A percentile compares a stretch with the other conserved stretches of the same genome.
Evolutionary conservation across 805 yeast species (phyloP).

Genomic region (Cyberlindnera meyerae): DNA sequence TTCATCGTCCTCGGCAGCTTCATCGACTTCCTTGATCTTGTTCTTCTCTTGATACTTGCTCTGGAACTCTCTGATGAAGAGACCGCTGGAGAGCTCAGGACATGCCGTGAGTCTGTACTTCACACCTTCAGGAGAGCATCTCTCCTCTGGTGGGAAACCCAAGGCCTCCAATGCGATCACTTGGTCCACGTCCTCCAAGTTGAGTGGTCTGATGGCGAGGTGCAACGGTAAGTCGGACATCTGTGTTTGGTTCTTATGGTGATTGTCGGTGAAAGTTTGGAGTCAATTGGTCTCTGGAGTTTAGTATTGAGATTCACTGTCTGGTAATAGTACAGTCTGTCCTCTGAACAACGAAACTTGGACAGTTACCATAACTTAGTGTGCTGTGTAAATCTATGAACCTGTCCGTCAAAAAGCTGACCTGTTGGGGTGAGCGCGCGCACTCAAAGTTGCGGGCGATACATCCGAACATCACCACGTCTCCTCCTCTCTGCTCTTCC

Average conservation of each 20-base stretch:
- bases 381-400: no score
- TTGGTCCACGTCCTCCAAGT: slow-evolving; percentile 65
- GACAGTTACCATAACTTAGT: no score
- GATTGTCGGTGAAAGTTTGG: no score
- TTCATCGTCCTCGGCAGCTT: slow-evolving; percentile 23
- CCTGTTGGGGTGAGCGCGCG: no score
- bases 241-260: no score
- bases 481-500: not conserved
- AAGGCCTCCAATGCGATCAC: slow-evolving; percentile 54
- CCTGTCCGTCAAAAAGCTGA: no score
- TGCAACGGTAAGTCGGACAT: slow-evolving; percentile 46
- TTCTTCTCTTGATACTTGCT: slow-evolving; percentile 15
- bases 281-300: not conserved
- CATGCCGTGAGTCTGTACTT: slow-evolving; percentile 71
- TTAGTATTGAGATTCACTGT: no score
- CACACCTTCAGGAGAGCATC: slow-evolving; percentile 59
- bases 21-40: slow-evolving; percentile 6
- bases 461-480: not conserved
- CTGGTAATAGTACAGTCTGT: not conserved
- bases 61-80: slow-evolving; percentile 67
- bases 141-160: slow-evolving; percentile 69
- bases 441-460: no score
- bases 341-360: no score
- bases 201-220: slow-evolving; percentile 69
- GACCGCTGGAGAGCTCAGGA: slow-evolving; percentile 88